Percentiles rank a stretch among this genome's conserved stretches.
phyloP scores from a whole-genome alignment of 2,329 filamentous ascomycete species.

The Colletotrichum orbiculare region DNA sequence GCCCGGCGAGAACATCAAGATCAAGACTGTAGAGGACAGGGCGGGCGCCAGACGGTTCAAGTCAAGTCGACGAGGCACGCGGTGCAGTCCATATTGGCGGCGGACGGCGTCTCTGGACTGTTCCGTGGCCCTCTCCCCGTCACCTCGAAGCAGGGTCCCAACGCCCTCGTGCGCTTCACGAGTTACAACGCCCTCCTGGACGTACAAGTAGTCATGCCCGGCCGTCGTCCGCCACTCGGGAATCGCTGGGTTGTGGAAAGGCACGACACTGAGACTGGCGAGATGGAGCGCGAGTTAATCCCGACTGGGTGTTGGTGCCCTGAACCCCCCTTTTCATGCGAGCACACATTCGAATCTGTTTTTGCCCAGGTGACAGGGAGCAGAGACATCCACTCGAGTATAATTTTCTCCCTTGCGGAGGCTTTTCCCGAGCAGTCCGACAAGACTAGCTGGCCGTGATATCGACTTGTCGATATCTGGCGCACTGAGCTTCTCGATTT shows the following conservation, averaged over 20 bases:
- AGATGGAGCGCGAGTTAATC: slow-evolving; percentile 14
- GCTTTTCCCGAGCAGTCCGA: background rate
- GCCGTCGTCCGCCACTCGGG: background rate
- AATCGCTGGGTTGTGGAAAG: slow-evolving; percentile 8
- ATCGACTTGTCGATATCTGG: background rate
- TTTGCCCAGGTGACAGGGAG: too few relatives aligned
- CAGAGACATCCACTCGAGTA: too few relatives aligned
- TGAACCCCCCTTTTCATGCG: too few relatives aligned
- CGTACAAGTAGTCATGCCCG: slow-evolving; percentile 2
- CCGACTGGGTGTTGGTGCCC: background rate
- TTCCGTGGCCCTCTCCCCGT: slow-evolving; percentile 39
- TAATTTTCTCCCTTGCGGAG: background rate
- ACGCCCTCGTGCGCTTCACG: slow-evolving; percentile 41
- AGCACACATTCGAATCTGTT: too few relatives aligned
- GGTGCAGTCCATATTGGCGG: background rate
- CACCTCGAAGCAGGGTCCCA: slow-evolving; percentile 40
- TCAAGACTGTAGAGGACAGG: slow-evolving; percentile 41
- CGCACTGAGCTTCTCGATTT: slow-evolving; percentile 1
- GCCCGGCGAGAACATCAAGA: slow-evolving; percentile 44
- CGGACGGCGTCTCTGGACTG: slow-evolving; percentile 12
- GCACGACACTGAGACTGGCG: slow-evolving; percentile 15
- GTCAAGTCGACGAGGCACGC: slow-evolving; percentile 11
- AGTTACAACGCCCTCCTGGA: slow-evolving; percentile 41
- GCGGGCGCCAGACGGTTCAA: slow-evolving; percentile 29
- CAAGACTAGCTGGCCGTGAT: background rate